A percentile compares a stretch with the other conserved stretches of the same genome.
Conservation (phyloP, 179 eudicot species). For the Corrigiola litoralis region DNA sequence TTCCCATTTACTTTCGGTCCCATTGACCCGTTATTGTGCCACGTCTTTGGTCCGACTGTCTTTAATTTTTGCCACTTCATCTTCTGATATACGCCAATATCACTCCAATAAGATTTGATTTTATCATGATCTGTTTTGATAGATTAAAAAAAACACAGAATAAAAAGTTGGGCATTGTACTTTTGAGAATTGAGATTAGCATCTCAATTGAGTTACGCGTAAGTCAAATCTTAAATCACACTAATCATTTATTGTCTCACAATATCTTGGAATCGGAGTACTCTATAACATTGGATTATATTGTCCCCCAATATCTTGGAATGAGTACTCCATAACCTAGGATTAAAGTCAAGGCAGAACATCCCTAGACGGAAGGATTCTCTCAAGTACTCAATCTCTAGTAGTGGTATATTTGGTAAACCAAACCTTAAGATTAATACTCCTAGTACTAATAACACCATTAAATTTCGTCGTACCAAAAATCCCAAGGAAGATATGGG, state of each 20-base stretch:
- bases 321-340: not conserved
- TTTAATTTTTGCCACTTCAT: too few species aligned
- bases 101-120: too few species aligned
- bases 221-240: not conserved
- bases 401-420: not conserved
- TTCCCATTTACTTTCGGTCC: too few species aligned
- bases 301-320: not conserved
- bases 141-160: too few species aligned
- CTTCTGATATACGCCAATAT: too few species aligned
- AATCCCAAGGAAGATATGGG: slow-evolving; percentile 16
- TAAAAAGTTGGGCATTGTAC: not conserved
- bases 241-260: not conserved
- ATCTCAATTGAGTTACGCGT: not conserved
- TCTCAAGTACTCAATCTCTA: too few species aligned
- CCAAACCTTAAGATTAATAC: not conserved
- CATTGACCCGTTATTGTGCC: too few species aligned
- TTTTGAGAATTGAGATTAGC: too few species aligned
- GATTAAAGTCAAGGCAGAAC: not conserved
- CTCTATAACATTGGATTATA: not conserved
- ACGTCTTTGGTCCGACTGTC: too few species aligned
- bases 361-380: not conserved
- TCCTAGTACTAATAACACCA: too few species aligned
- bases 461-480: not conserved
- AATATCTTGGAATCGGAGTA: too few species aligned
- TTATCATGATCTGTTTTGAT: too few species aligned